phyloP scores from a whole-genome alignment of 148 eudicot genomes.

The Nyssa sinensis region DNA sequence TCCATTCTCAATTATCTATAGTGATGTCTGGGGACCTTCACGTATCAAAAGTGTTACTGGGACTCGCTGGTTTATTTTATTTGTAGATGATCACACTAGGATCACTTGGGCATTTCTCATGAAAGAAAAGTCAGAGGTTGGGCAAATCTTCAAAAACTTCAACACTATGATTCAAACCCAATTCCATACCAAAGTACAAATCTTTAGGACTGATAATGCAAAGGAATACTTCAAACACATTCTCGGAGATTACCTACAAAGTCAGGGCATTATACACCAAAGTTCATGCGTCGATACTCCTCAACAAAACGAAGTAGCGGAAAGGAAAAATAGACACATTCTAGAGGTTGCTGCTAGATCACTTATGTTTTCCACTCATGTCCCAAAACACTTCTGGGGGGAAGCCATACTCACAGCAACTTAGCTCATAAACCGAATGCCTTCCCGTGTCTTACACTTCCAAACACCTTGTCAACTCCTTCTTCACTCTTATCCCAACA shows the following conservation, averaged over 20 bases:
- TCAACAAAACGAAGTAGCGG: background rate
- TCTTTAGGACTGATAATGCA: background rate
- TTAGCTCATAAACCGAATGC: background rate
- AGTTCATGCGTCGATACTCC: conserved; percentile 2
- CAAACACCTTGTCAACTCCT: conserved; percentile 5
- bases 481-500: conserved; percentile 3
- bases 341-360: conserved; percentile 4
- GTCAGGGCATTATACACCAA: background rate
- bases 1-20: too few species aligned
- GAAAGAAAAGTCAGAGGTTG: conserved; percentile 3
- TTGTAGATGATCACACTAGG: conserved; percentile 2
- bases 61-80: background rate
- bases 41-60: background rate
- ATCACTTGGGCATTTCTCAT: conserved; percentile 1
- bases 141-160: background rate
- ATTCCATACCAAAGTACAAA: background rate
- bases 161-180: conserved; percentile 3
- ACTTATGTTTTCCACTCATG: background rate
- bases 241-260: background rate
- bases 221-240: conserved; percentile 1
- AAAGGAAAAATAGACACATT: conserved; percentile 1
- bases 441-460: background rate
- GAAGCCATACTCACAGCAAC: background rate
- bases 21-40: background rate
- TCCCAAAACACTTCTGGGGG: background rate